Evolutionary conservation across 2,329 filamentous ascomycete species (phyloP).

Genomic region (Fusarium musae): DNA sequence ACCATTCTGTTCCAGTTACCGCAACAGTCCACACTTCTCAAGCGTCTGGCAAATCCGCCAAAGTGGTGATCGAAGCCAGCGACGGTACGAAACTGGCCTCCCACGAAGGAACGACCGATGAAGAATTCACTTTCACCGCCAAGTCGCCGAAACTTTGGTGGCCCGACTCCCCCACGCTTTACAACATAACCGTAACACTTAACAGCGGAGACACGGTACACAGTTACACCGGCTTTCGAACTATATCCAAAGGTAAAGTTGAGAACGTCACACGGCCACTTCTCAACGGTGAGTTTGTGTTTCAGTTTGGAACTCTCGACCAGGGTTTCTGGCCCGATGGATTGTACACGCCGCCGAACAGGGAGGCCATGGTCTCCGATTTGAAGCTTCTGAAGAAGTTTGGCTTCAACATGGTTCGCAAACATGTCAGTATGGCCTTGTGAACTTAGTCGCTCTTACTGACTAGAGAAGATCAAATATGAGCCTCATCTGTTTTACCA

Average conservation of each 20-base stretch:
- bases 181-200: conserved; percentile 68
- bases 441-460: not conserved
- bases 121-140: conserved; percentile 65
- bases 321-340: conserved; percentile 80
- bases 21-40: conserved; percentile 6
- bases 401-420: conserved; percentile 77
- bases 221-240: conserved; percentile 78
- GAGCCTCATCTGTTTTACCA: conserved; percentile 75
- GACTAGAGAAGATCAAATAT: conserved; percentile 66
- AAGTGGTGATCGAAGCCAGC: not conserved
- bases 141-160: conserved; percentile 70
- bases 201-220: conserved; percentile 60
- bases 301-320: conserved; percentile 75
- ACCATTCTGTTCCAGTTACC: not conserved
- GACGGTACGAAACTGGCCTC: conserved; percentile 8
- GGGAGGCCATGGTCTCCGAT: conserved; percentile 75
- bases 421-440: conserved; percentile 63
- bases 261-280: conserved; percentile 69
- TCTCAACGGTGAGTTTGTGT: conserved; percentile 75
- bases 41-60: not conserved
- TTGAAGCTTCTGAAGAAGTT: conserved; percentile 71
- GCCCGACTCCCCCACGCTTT: conserved; percentile 70
- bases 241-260: conserved; percentile 65
- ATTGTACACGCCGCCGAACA: conserved; percentile 71
- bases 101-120: conserved; percentile 52